Conservation (phyloP, 2,329 filamentous ascomycete species). For the Stachybotrys chartarum region DNA sequence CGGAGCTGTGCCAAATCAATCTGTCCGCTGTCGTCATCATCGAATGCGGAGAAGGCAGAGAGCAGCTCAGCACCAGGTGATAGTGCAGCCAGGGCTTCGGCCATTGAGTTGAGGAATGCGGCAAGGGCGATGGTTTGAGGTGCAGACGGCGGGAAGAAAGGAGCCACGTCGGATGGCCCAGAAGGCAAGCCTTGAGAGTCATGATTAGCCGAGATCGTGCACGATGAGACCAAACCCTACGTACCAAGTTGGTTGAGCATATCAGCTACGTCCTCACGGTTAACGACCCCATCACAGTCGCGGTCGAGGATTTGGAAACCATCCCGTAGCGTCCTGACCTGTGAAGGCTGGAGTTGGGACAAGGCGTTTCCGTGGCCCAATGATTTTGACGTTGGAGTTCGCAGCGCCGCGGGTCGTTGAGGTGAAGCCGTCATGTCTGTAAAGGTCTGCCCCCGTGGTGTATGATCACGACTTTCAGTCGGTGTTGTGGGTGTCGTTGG, state of each 20-base stretch:
- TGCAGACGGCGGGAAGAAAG: conserved; percentile 72
- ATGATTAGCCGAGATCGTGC: background rate
- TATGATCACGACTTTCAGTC: conserved; percentile 30
- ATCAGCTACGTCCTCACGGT: conserved; percentile 74
- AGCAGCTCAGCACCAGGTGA: conserved; percentile 74
- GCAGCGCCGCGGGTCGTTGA: conserved; percentile 19
- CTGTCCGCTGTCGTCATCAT: conserved; percentile 91
- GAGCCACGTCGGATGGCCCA: conserved; percentile 60
- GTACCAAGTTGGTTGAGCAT: conserved; percentile 80
- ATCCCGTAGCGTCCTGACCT: conserved; percentile 82
- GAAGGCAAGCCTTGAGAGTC: conserved; percentile 60
- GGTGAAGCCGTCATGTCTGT: conserved; percentile 28
- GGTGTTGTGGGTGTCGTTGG: conserved; percentile 32
- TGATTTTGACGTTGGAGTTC: conserved; percentile 23
- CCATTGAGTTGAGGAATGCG: conserved; percentile 76
- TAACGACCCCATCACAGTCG: conserved; percentile 77
- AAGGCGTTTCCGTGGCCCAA: conserved; percentile 47
- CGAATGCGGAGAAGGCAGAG: conserved; percentile 90
- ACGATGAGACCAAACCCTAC: conserved; percentile 1
- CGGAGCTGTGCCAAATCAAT: conserved; percentile 77
- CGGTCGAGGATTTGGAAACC: conserved; percentile 90
- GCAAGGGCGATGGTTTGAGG: conserved; percentile 74
- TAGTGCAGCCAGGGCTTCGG: conserved; percentile 64
- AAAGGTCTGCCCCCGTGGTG: conserved; percentile 23
- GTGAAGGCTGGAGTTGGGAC: conserved; percentile 69